Percentiles rank a stretch among this genome's conserved stretches.
Evolutionary conservation across 352 stramenopile species (phyloP).

Genomic region (Phytophthora sp.): DNA sequence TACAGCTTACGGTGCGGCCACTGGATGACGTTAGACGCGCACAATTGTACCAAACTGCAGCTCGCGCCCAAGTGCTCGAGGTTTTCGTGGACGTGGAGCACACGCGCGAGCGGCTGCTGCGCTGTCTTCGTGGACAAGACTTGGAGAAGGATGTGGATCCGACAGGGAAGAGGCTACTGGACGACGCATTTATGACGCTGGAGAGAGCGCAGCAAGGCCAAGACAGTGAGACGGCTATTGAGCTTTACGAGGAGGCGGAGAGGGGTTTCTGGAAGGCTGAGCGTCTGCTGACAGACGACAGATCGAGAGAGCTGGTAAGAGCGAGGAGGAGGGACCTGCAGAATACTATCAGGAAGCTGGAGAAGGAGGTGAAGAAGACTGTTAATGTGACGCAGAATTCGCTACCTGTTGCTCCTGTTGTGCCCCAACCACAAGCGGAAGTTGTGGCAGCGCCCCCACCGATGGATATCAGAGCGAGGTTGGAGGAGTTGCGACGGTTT

Average conservation of each 20-base stretch:
- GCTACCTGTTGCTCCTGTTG: background rate
- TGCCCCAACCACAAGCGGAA: background rate
- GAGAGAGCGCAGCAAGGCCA: conserved; percentile 35
- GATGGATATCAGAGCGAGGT: conserved; percentile 42
- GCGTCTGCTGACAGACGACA: conserved; percentile 44
- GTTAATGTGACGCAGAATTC: background rate
- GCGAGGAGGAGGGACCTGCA: conserved; percentile 43
- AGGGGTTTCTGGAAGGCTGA: conserved; percentile 41
- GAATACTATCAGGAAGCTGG: conserved; percentile 33
- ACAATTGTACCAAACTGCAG: conserved; percentile 55
- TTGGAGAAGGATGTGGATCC: background rate
- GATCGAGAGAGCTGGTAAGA: conserved; percentile 43
- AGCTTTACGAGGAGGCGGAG: conserved; percentile 44
- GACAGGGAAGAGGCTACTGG: conserved; percentile 35
- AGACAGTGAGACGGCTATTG: conserved; percentile 20
- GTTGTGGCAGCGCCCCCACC: background rate
- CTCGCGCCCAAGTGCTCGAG: conserved; percentile 39
- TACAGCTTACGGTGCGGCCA: conserved; percentile 47
- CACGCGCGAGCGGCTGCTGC: conserved; percentile 31
- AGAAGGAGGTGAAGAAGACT: conserved; percentile 1
- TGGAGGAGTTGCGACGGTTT: conserved; percentile 54
- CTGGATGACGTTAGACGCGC: conserved; percentile 47
- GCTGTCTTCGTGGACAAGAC: conserved; percentile 15
- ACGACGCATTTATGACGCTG: conserved; percentile 50
- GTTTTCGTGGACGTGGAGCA: conserved; percentile 48